Base-by-base conservation (phyloP, 2,329 filamentous ascomycete genomes). In the Pseudohalonectria lignicola region DNA sequence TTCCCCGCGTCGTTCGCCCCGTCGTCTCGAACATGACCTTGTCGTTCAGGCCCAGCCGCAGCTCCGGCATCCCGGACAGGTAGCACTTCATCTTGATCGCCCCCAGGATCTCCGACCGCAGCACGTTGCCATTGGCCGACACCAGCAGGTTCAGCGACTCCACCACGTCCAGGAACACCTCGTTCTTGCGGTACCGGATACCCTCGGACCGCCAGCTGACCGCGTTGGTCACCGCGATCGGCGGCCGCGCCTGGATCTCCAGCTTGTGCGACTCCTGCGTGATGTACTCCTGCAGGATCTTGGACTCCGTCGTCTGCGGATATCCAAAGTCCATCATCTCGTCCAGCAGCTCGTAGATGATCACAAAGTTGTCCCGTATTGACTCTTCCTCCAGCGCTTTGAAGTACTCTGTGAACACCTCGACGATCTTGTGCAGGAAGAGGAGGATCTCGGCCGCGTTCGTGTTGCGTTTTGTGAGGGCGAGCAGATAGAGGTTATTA, bases 291-390 rank as follows among this genome's bases (percentile, higher is more conserved):
- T 98, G 92, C 43, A 98, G 68, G 59, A 98, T 98, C 74, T 98
- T 98, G 60, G 79, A 86, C 62, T 98, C 92, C 48, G 92, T 98
- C 9, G 92, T 98, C 62, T 98, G 92, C 5, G 92, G 92, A 60
- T 98, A 95, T 46, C 92, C 92, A 69, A 98, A 98, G 64, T 98
- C 92, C 92, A 98, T 98, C 92, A 98, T 98, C 69, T 98, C 92
- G 57, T 98, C 92, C 45, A 98, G 76, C 44, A 98, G 66, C 64
- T 98, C 92, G 70, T 98, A 98, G 55, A 98, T 98, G 56, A 98
- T 80, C 60, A 98, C 92, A 57, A 98, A 98, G 68, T 98, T 98
- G 69, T 98, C 92, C 51, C 92, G 79, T 59, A 98, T 98, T 52
- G 86, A 94, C 64, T 98, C 92, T 62, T 98, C 92, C 62, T 98